Conservation (phyloP, 1,139 yeast species). For the Zygoascus hellenicus region DNA sequence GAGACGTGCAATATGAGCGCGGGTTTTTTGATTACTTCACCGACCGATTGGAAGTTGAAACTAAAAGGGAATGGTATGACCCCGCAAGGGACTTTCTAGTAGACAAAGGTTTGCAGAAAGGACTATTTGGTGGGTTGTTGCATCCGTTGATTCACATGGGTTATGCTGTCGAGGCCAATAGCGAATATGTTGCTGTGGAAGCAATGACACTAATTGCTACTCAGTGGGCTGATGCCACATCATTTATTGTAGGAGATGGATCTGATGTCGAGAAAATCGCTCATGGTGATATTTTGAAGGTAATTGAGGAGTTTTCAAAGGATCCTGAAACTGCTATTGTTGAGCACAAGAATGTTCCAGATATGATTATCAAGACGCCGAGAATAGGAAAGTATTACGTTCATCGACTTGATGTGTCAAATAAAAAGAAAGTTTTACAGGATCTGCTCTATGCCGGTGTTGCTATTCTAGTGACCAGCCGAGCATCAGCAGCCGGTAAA, state of each 20-base stretch:
- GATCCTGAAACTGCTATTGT: slow-evolving; percentile 7
- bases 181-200: slow-evolving; percentile 30
- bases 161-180: slow-evolving; percentile 32
- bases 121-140: slow-evolving; percentile 25
- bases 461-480: slow-evolving; percentile 22
- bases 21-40: slow-evolving; percentile 31
- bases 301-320: slow-evolving; percentile 4
- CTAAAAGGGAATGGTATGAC: slow-evolving; percentile 27
- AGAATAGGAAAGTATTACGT: slow-evolving; percentile 16
- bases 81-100: slow-evolving; percentile 20
- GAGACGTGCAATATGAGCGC: slow-evolving; percentile 27
- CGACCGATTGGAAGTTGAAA: slow-evolving; percentile 27
- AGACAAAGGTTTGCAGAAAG: slow-evolving; percentile 19
- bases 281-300: not conserved
- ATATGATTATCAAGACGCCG: not conserved
- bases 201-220: slow-evolving; percentile 25
- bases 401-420: slow-evolving; percentile 17
- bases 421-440: slow-evolving; percentile 18
- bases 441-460: slow-evolving; percentile 23
- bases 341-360: not conserved
- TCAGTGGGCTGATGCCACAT: slow-evolving; percentile 13
- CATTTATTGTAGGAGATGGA: slow-evolving; percentile 4
- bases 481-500: slow-evolving; percentile 19
- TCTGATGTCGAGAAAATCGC: slow-evolving; percentile 12
- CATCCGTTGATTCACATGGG: slow-evolving; percentile 35